These are phyloP conservation scores for Nicotiana obtusifolia DNA, from an alignment of 257 asterid genomes.

Conservation along the genomic window DNA sequence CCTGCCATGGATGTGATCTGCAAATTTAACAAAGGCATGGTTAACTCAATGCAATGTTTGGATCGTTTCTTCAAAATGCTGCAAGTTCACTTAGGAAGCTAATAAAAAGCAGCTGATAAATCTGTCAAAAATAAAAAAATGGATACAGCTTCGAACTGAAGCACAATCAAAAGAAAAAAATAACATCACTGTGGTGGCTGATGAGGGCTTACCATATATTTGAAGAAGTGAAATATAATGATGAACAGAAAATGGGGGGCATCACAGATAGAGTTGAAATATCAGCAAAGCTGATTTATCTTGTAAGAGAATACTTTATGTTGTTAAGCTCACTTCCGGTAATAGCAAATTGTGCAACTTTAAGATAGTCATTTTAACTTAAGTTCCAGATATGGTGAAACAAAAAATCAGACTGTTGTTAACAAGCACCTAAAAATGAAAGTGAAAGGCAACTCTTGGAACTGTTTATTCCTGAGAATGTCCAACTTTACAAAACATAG, in stretches of 20 bases:
- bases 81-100: not conserved
- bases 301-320: not conserved
- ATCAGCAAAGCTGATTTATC: not conserved
- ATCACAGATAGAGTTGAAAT: not conserved
- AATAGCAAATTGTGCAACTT: not conserved
- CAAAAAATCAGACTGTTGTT: not conserved
- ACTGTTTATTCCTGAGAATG: not conserved
- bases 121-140: not conserved
- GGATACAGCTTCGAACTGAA: not conserved
- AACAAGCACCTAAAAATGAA: not conserved
- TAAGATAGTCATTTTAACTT: not conserved
- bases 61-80: not conserved
- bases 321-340: not conserved
- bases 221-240: not conserved
- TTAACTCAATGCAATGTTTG: not conserved
- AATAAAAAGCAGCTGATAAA: not conserved
- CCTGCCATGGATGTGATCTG: conserved; percentile 13
- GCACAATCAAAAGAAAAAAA: not conserved
- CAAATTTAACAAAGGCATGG: not conserved
- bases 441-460: not conserved
- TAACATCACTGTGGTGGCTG: not conserved
- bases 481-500: not conserved
- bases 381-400: not conserved
- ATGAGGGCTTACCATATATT: not conserved
- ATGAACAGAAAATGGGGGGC: not conserved